phyloP scores from a whole-genome alignment of 169 alveolate genomes.

The Eimeria acervulina region DNA sequence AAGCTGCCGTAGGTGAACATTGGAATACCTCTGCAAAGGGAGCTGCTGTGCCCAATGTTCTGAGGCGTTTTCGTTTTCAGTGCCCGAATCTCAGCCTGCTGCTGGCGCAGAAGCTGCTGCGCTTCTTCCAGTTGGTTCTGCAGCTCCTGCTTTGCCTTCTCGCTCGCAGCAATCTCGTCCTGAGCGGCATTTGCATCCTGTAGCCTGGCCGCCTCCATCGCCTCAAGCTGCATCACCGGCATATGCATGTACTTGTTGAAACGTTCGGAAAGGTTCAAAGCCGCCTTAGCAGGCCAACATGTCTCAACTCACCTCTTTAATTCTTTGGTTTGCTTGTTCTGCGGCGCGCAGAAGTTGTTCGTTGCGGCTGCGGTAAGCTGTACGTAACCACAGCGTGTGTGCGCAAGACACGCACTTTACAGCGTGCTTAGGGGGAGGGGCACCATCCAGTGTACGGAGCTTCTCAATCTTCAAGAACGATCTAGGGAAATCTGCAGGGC shows the following conservation, averaged over 20 bases:
- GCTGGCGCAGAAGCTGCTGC: slow-evolving; percentile 56
- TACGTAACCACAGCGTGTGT: slow-evolving; percentile 23
- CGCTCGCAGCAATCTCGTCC: slow-evolving; percentile 6
- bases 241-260: too few relatives aligned
- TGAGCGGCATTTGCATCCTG: slow-evolving; percentile 25
- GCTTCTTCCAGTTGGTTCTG: slow-evolving; percentile 59
- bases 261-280: neutral
- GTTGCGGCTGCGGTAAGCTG: slow-evolving; percentile 71
- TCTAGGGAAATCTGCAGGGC: neutral
- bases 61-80: slow-evolving; percentile 1
- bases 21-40: slow-evolving; percentile 27
- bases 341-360: slow-evolving; percentile 32
- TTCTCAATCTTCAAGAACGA: neutral
- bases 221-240: slow-evolving; percentile 48
- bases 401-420: neutral
- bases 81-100: neutral
- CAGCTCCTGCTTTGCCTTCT: slow-evolving; percentile 18
- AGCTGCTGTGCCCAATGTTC: neutral
- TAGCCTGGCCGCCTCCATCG: slow-evolving; percentile 24
- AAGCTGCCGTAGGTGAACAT: neutral
- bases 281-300: neutral
- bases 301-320: neutral
- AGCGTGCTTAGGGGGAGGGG: too few relatives aligned
- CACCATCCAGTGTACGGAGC: neutral
- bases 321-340: slow-evolving; percentile 36